Evolutionary conservation across 306 rosid genomes (phyloP).

Genomic region (Canavalia gladiata): DNA sequence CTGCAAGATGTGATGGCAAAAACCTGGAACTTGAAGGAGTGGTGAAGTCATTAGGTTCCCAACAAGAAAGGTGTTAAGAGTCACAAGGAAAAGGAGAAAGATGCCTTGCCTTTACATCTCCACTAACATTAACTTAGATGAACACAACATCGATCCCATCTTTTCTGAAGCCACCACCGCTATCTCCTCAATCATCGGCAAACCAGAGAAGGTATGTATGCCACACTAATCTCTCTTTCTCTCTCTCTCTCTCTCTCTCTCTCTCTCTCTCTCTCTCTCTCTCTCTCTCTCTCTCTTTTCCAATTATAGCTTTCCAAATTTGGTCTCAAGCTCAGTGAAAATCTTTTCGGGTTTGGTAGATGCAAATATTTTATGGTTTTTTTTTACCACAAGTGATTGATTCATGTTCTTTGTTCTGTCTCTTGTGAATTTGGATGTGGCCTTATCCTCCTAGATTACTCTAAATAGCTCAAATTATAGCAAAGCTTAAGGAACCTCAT

Average conservation of each 20-base stretch:
- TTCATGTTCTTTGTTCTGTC: not conserved
- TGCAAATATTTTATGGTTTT: not conserved
- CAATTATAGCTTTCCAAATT: not conserved
- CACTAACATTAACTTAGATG: slow-evolving; percentile 77
- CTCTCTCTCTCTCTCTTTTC: not conserved
- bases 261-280: not conserved
- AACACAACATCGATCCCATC: slow-evolving; percentile 71
- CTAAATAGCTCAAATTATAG: not conserved
- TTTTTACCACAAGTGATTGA: not conserved
- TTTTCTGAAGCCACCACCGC: slow-evolving; percentile 71
- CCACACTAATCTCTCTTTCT: not conserved
- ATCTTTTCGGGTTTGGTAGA: not conserved
- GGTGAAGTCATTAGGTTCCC: not conserved
- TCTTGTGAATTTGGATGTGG: not conserved
- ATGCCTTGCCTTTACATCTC: slow-evolving; percentile 92
- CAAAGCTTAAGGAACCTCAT: not conserved
- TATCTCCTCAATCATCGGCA: slow-evolving; percentile 71
- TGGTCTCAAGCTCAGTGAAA: not conserved
- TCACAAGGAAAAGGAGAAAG: not conserved
- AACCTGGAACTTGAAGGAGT: not conserved
- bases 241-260: no score
- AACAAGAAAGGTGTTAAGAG: not conserved
- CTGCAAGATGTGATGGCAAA: not conserved
- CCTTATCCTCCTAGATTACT: slow-evolving; percentile 2
- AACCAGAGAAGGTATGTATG: slow-evolving; percentile 64